A percentile compares a stretch with the other conserved stretches of the same genome.
phyloP scores from a whole-genome alignment of 768 basidiomycete genomes.

The Cystoderma amianthinum region DNA sequence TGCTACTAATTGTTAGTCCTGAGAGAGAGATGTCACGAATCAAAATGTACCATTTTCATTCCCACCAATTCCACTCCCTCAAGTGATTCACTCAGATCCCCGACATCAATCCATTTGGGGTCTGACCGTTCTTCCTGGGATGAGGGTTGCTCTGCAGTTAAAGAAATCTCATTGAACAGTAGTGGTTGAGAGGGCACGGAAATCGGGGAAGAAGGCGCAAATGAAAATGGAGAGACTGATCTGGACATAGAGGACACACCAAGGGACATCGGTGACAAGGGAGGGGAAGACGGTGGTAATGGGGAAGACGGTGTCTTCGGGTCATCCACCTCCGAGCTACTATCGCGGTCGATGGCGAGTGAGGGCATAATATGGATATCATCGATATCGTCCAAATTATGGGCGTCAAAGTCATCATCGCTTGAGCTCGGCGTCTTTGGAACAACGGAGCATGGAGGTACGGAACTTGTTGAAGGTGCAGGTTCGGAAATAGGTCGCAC shows the following conservation, averaged over 20 bases:
- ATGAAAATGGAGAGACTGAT: constrained; percentile 24
- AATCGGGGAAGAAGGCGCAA: constrained; percentile 10
- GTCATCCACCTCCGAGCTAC: constrained; percentile 21
- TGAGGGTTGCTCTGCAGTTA: no score
- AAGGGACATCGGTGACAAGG: constrained; percentile 33
- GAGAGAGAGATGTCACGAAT: no score
- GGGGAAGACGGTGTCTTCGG: constrained; percentile 17
- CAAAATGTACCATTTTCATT: no score
- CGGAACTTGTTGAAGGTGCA: constrained; percentile 14
- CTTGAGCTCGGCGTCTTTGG: no score
- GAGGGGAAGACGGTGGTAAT: constrained; percentile 34
- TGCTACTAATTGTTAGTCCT: no score
- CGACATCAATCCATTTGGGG: no score
- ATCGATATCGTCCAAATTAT: constrained; percentile 9
- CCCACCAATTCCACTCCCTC: no score
- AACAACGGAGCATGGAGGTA: not conserved
- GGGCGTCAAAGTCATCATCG: no score
- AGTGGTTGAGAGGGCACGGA: constrained; percentile 11
- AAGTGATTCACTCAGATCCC: no score
- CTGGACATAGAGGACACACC: constrained; percentile 26
- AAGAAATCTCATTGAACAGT: no score
- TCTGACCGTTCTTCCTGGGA: no score
- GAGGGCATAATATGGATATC: constrained; percentile 14
- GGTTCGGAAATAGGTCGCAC: constrained; percentile 32
- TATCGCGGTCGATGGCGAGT: constrained; percentile 23